Conservation (phyloP, 768 basidiomycete species). For the Mrakia blollopis region DNA sequence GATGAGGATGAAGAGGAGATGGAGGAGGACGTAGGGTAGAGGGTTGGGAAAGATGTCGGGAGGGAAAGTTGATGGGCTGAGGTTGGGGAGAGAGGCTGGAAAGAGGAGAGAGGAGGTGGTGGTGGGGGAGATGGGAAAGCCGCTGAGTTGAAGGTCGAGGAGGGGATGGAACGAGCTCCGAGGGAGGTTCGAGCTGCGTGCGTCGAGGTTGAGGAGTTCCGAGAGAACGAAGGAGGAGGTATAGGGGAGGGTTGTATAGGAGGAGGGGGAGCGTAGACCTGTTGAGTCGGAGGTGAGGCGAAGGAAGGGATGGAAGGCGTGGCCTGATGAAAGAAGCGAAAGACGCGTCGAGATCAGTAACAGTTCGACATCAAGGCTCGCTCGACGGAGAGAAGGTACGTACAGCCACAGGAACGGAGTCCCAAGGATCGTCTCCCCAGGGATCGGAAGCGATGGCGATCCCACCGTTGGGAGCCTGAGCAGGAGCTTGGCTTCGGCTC, state of each 20-base stretch:
- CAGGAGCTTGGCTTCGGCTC: constrained; percentile 41
- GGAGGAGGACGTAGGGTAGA: constrained; percentile 7
- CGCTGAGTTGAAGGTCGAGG: constrained; percentile 21
- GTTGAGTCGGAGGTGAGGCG: constrained; percentile 25
- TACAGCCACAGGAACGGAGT: constrained; percentile 59
- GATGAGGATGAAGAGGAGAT: too few relatives aligned
- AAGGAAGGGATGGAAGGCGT: not conserved
- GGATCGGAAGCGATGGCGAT: constrained; percentile 38
- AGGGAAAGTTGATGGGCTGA: not conserved
- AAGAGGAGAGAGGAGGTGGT: not conserved
- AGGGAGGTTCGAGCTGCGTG: not conserved
- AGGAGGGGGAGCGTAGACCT: constrained; percentile 21
- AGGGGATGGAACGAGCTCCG: constrained; percentile 17
- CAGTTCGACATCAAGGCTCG: not conserved
- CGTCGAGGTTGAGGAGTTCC: not conserved
- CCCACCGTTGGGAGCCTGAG: constrained; percentile 41
- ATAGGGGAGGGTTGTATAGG: constrained; percentile 39
- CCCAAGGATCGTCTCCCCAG: constrained; percentile 85
- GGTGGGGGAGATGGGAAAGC: constrained; percentile 7
- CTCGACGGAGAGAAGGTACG: constrained; percentile 35
- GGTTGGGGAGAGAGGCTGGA: constrained; percentile 12
- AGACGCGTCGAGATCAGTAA: not conserved
- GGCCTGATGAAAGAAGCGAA: not conserved
- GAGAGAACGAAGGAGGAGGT: constrained; percentile 27
- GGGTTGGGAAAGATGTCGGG: constrained; percentile 5